Conservation (phyloP, 345 rosid genomes). For the Populus pruinosa region DNA sequence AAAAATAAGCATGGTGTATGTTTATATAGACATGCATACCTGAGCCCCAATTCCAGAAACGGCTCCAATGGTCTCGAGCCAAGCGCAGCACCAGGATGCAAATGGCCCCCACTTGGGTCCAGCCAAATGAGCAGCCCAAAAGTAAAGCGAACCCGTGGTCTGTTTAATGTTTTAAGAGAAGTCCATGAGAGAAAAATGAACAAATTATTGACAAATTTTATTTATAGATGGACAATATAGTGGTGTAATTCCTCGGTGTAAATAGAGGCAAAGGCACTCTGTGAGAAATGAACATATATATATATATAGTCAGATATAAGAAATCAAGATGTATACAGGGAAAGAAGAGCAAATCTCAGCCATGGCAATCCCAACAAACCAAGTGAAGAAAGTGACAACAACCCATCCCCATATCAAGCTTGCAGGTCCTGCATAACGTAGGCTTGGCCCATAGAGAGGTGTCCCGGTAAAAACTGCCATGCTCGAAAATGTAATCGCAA, state of each 20-base stretch:
- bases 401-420: conserved; percentile 66
- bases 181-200: neutral
- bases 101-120: conserved; percentile 65
- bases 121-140: conserved; percentile 67
- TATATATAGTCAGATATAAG: too few species aligned
- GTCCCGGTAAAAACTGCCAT: conserved; percentile 64
- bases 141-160: conserved; percentile 75
- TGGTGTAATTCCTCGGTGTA: too few species aligned
- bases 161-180: conserved; percentile 15
- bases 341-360: conserved; percentile 71
- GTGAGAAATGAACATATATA: too few species aligned
- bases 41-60: conserved; percentile 60
- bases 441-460: conserved; percentile 63
- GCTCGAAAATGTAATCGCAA: conserved; percentile 61
- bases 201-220: too few species aligned
- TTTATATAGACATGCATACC: conserved; percentile 24
- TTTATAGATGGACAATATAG: too few species aligned
- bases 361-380: conserved; percentile 62
- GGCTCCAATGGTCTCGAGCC: conserved; percentile 65
- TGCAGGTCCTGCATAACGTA: conserved; percentile 56
- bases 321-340: conserved; percentile 31
- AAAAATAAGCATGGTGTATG: too few species aligned
- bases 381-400: conserved; percentile 61
- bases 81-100: conserved; percentile 70
- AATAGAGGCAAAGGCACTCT: neutral